Conservation (phyloP, 345 rosid genomes). For the Bruguiera parviflora region DNA sequence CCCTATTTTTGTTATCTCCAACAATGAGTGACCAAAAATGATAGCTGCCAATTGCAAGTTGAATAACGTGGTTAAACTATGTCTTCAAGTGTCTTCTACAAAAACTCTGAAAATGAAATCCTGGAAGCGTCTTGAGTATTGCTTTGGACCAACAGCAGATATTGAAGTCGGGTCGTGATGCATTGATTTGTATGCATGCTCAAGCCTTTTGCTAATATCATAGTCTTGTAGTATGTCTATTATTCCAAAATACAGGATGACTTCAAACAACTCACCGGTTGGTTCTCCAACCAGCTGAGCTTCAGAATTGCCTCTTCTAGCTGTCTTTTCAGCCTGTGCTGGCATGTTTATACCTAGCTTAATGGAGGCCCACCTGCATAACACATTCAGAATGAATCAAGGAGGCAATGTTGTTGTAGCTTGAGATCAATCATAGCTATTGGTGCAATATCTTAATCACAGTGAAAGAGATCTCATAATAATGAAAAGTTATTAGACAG, state of each 20-base stretch:
- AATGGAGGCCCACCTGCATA: conserved; percentile 59
- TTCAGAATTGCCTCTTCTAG: conserved; percentile 62
- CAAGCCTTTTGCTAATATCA: conserved; percentile 98
- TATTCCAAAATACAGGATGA: conserved; percentile 75
- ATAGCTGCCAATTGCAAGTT: conserved; percentile 17
- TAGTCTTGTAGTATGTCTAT: conserved; percentile 98
- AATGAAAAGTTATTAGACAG: background rate
- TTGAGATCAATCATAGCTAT: background rate
- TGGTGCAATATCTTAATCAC: too few relatives aligned
- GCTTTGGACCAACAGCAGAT: conserved; percentile 97
- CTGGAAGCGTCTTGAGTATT: conserved; percentile 82
- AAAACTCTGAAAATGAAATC: conserved; percentile 83
- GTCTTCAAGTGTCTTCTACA: conserved; percentile 52
- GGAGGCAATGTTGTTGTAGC: background rate
- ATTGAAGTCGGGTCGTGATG: conserved; percentile 93
- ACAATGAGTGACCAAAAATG: conserved; percentile 17
- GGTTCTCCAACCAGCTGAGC: conserved; percentile 82
- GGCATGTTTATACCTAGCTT: conserved; percentile 75
- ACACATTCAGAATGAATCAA: conserved; percentile 13
- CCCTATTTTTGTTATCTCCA: conserved; percentile 9
- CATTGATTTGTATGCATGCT: conserved; percentile 96
- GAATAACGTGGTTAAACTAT: conserved; percentile 20
- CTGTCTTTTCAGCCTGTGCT: conserved; percentile 71
- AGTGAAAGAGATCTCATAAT: too few relatives aligned
- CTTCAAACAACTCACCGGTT: conserved; percentile 70